A percentile compares a stretch with the other conserved stretches of the same genome.
These are phyloP conservation scores for Leishmania braziliensis DNA, from an alignment of 208 protist genomes.

Conservation along the genomic window DNA sequence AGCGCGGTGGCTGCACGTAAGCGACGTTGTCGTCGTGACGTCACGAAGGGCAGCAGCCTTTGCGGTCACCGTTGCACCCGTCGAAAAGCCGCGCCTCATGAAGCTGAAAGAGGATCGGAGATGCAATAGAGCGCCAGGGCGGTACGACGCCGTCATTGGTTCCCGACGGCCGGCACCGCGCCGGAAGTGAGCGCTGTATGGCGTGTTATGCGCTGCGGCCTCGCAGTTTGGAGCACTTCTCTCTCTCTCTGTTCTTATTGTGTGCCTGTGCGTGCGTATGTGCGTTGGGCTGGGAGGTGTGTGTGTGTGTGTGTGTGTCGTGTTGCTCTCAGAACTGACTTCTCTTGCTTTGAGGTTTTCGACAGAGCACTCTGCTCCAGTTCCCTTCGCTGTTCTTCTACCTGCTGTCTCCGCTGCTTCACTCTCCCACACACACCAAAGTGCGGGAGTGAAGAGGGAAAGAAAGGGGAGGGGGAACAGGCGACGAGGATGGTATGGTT, in stretches of 20 bases:
- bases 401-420: background rate
- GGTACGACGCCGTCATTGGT: background rate
- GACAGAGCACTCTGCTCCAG: background rate
- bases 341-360: background rate
- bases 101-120: background rate
- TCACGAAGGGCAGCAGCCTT: background rate
- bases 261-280: background rate
- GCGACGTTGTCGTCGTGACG: background rate
- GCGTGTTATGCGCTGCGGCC: background rate
- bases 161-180: background rate
- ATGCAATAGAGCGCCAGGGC: background rate
- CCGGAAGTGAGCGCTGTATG: background rate
- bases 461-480: background rate
- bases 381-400: background rate
- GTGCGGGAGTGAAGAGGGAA: background rate
- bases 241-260: background rate
- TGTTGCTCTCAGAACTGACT: background rate
- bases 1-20: constrained; percentile 22
- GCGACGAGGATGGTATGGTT: background rate
- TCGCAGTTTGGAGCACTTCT: background rate
- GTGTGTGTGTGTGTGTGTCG: background rate
- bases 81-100: background rate
- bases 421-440: background rate
- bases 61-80: background rate
- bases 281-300: background rate